Evolutionary conservation across 2,329 filamentous ascomycete species (phyloP).

Genomic region (Trichoderma sp.): DNA sequence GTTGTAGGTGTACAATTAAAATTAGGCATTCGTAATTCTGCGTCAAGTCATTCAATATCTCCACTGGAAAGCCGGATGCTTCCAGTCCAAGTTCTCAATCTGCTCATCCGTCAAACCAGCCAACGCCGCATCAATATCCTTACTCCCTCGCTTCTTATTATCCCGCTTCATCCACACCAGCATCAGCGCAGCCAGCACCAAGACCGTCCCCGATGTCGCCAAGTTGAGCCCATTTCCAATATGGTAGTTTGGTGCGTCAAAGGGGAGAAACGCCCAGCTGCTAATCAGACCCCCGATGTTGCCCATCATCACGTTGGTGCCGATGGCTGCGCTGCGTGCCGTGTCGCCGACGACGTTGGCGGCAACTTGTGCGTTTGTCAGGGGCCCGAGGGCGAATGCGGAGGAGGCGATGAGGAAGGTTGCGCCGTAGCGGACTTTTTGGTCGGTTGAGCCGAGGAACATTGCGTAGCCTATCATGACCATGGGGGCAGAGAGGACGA

Average conservation of each 20-base stretch:
- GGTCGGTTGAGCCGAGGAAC: slow-evolving; percentile 60
- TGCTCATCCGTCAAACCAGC: slow-evolving; percentile 53
- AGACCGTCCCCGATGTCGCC: slow-evolving; percentile 53
- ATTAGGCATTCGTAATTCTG: not conserved
- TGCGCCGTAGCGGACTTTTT: slow-evolving; percentile 64
- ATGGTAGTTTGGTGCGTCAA: slow-evolving; percentile 65
- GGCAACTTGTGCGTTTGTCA: slow-evolving; percentile 67
- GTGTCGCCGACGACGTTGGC: slow-evolving; percentile 74
- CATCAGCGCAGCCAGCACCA: slow-evolving; percentile 51
- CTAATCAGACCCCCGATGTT: slow-evolving; percentile 70
- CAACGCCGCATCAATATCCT: slow-evolving; percentile 47
- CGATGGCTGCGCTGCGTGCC: slow-evolving; percentile 66
- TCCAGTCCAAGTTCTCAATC: slow-evolving; percentile 65
- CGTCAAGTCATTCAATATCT: slow-evolving; percentile 17
- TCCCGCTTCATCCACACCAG: slow-evolving; percentile 63
- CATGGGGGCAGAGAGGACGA: slow-evolving; percentile 60
- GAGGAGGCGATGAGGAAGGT: slow-evolving; percentile 69
- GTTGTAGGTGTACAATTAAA: not conserved
- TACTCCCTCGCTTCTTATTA: slow-evolving; percentile 47
- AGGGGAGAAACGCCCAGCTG: slow-evolving; percentile 64
- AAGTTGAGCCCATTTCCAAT: slow-evolving; percentile 73
- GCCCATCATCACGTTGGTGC: slow-evolving; percentile 68
- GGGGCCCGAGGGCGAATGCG: slow-evolving; percentile 63
- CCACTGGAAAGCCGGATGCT: slow-evolving; percentile 67
- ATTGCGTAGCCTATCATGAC: slow-evolving; percentile 71